Evolutionary conservation across 805 yeast species (phyloP), one percentile per base, ranked within the genome.

Genomic region (Zygosaccharomyces gambellarensis): DNA sequence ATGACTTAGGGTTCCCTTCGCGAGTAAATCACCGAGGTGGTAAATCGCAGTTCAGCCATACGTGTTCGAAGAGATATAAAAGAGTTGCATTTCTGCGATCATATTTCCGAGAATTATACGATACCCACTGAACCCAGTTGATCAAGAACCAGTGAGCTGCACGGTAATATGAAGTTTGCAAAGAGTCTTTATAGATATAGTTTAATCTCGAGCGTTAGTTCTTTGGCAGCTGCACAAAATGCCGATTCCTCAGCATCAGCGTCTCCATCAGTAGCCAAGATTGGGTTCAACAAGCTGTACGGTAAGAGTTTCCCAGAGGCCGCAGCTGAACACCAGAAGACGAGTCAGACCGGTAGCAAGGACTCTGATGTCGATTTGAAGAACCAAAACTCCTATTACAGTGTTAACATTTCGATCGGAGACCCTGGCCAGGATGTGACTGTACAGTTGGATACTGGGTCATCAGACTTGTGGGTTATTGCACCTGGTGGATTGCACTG

Each of bases 401-500:
- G 74, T 21, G 75, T 73, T 1, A 64, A 66, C 14, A 43, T 77
- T 30, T 55, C 61, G 21, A 56, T 83, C 12, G 89, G 90, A 1
- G 77, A 84, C 0, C 72, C 79, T 1, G 59, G 69, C 0, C 81
- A 81, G 55, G 58, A 65, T 17, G 70, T 82, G 4, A 68, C 66
- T 5, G 79, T 82, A 5, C 64, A 81, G 36, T 60, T 83, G 9
- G 90, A 83, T 58, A 83, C 88, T 0, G 90, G 89, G 1, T 82
- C 87, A 0, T 74, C 84, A 0, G 89, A 83, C 61, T 64, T 84
- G 9, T 83, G 64, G 63, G 79, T 84, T 17, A 72, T 78, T 52
- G 70, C 74, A 27, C 62, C 75, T 1, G 59, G 68, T 36, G 81
- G 79, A 56, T 75, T 82, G 2, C 75, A 71, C 49, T 77, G 82